phyloP scores from a whole-genome alignment of 768 basidiomycete genomes.

The Russula foetens region DNA sequence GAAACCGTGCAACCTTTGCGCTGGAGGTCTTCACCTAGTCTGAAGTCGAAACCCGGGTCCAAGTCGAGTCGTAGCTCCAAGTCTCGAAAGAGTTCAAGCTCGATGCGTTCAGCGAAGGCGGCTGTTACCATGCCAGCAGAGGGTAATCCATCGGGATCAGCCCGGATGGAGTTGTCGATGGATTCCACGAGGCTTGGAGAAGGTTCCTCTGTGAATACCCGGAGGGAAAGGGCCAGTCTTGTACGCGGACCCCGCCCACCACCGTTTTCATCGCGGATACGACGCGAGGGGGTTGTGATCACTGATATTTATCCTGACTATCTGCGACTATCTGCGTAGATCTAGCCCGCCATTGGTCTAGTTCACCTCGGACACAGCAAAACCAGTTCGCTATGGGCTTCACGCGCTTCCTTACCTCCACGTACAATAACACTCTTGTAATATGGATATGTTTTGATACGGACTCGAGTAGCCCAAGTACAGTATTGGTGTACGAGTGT shows the following conservation, averaged over 20 bases:
- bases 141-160: neutral
- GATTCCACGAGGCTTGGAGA: neutral
- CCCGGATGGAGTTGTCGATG: neutral
- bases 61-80: conserved; percentile 4
- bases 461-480: neutral
- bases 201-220: neutral
- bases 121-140: neutral
- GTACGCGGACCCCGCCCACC: conserved; percentile 13
- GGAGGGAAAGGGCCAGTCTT: neutral
- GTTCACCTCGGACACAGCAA: neutral
- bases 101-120: neutral
- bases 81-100: conserved; percentile 6
- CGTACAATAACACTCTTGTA: neutral
- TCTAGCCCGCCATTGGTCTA: neutral
- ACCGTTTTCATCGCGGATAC: neutral
- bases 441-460: neutral
- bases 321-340: too few relatives aligned
- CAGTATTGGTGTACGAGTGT: neutral
- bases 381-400: neutral
- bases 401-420: neutral
- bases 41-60: neutral
- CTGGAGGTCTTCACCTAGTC: neutral
- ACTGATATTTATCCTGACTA: neutral
- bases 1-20: neutral
- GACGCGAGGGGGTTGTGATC: neutral